Evolutionary conservation across 257 asterid genomes (phyloP).

Genomic region (Forsythia viridissima): DNA sequence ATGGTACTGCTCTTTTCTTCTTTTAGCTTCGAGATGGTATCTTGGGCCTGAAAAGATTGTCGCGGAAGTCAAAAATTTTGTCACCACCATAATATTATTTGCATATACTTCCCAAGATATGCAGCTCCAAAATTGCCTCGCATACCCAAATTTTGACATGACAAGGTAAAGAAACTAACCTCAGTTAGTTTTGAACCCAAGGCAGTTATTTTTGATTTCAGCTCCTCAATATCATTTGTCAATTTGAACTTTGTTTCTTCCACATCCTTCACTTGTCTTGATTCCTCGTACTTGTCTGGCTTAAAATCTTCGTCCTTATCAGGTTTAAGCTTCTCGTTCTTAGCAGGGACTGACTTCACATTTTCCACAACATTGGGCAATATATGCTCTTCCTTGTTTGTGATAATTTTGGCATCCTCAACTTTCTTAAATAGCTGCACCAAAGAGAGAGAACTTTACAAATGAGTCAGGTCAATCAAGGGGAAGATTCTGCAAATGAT

Average conservation of each 20-base stretch:
- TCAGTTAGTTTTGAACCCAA: conserved; percentile 63
- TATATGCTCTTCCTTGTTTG: conserved; percentile 38
- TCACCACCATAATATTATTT: not conserved
- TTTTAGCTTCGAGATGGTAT: conserved; percentile 36
- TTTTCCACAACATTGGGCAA: conserved; percentile 36
- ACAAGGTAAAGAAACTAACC: conserved; percentile 44
- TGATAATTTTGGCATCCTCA: conserved; percentile 42
- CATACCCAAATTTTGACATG: conserved; percentile 18
- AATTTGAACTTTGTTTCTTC: conserved; percentile 44
- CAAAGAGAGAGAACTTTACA: conserved; percentile 17
- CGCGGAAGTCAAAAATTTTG: conserved; percentile 7
- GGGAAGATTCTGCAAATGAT: not conserved
- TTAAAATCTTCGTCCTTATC: conserved; percentile 32
- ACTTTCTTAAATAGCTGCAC: conserved; percentile 40
- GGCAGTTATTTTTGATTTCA: conserved; percentile 49
- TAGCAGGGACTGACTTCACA: conserved; percentile 33
- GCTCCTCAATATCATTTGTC: conserved; percentile 42
- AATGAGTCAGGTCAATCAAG: not conserved
- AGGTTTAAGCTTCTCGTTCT: conserved; percentile 1
- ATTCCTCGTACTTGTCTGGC: conserved; percentile 26
- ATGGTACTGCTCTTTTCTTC: conserved; percentile 34
- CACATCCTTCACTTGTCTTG: conserved; percentile 37
- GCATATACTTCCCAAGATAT: conserved; percentile 7
- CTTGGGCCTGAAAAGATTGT: conserved; percentile 37
- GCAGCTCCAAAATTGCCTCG: conserved; percentile 9